Conservation (phyloP, 352 stramenopile species). For the Globisporangium alternatum region DNA sequence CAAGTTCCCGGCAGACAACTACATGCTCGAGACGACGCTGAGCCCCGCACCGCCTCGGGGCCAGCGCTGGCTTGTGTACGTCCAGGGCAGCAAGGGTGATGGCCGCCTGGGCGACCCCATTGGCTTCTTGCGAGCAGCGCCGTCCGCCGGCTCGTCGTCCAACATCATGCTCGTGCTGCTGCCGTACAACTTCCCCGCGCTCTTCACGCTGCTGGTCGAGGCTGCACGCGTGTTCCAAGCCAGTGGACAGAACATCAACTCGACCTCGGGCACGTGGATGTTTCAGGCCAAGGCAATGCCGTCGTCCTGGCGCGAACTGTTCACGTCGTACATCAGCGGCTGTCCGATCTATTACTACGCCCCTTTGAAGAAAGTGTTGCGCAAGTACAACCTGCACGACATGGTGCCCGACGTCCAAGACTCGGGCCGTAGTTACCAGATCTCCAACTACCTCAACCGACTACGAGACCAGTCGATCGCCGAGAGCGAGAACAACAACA, state of each 20-base stretch:
- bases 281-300: constrained; percentile 88
- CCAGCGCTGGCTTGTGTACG: constrained; percentile 81
- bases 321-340: constrained; percentile 72
- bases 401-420: constrained; percentile 85
- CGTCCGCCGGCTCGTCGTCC: constrained; percentile 22
- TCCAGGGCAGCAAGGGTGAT: constrained; percentile 79
- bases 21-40: constrained; percentile 58
- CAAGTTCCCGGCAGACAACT: constrained; percentile 83
- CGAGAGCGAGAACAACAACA: constrained; percentile 81
- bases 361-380: constrained; percentile 76
- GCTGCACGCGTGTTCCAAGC: constrained; percentile 78
- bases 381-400: constrained; percentile 87
- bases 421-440: constrained; percentile 79
- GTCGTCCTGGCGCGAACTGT: constrained; percentile 79
- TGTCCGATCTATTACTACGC: constrained; percentile 83
- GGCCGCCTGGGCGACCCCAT: constrained; percentile 78
- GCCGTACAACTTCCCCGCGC: constrained; percentile 86
- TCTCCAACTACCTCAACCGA: constrained; percentile 72
- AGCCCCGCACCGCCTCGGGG: constrained; percentile 60
- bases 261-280: constrained; percentile 60
- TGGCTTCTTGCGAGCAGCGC: constrained; percentile 61
- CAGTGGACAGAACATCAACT: constrained; percentile 75
- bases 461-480: constrained; percentile 68
- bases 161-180: constrained; percentile 73
- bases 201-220: constrained; percentile 83